Percentiles rank a stretch among this genome's conserved stretches.
phyloP scores from a whole-genome alignment of 148 eudicot genomes.

The Arctostaphylos glauca region DNA sequence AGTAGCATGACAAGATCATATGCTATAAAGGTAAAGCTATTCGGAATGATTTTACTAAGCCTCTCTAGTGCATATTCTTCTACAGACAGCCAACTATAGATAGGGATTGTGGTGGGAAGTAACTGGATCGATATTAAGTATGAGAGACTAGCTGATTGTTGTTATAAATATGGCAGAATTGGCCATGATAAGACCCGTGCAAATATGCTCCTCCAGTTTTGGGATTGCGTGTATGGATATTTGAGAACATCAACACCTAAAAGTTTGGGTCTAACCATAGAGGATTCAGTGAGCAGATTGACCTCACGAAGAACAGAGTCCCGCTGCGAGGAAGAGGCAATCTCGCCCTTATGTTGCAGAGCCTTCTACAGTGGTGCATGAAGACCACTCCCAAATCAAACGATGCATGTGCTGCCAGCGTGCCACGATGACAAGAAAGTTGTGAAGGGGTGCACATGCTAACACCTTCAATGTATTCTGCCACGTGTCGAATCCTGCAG shows the following conservation, averaged over 20 bases:
- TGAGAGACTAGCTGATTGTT: not conserved
- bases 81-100: not conserved
- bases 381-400: not conserved
- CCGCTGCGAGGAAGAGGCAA: not conserved
- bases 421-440: not conserved
- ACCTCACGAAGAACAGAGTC: not conserved
- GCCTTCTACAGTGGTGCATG: not conserved
- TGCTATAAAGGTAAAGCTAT: not conserved
- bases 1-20: not conserved
- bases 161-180: not conserved
- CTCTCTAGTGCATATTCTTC: not conserved
- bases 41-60: not conserved
- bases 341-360: not conserved
- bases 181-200: not conserved
- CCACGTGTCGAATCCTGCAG: not conserved
- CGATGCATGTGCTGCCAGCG: not conserved
- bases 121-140: not conserved
- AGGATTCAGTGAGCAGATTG: not conserved
- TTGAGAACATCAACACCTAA: not conserved
- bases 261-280: not conserved
- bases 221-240: not conserved
- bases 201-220: not conserved
- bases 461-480: not conserved
- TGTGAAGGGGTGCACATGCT: not conserved
- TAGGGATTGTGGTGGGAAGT: not conserved